These are phyloP conservation scores for Noccaea caerulescens DNA, from an alignment of 345 rosid species.

Conservation along the genomic window DNA sequence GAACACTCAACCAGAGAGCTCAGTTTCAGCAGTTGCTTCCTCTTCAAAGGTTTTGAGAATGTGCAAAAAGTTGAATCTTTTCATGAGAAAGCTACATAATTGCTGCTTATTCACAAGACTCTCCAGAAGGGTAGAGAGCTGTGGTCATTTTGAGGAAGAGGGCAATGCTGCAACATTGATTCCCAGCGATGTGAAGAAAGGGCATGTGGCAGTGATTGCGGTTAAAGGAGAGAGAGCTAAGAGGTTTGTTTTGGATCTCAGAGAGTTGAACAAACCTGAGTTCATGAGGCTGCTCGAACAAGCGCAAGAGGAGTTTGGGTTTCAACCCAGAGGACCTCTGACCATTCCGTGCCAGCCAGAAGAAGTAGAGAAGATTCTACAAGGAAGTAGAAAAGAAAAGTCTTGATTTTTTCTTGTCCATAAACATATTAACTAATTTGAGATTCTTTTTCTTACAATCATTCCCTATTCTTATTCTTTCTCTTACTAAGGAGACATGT, in stretches of 20 bases:
- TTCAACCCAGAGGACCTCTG: slow-evolving; percentile 51
- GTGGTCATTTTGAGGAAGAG: slow-evolving; percentile 35
- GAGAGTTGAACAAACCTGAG: slow-evolving; percentile 49
- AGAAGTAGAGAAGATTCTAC: slow-evolving; percentile 52
- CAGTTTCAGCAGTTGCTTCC: slow-evolving; percentile 11
- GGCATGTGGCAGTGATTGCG: slow-evolving; percentile 57
- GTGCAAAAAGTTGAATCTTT: slow-evolving; percentile 37
- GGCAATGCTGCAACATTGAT: slow-evolving; percentile 34
- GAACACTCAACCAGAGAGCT: background rate
- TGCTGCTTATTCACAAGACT: slow-evolving; percentile 32
- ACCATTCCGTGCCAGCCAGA: slow-evolving; percentile 64
- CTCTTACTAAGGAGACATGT: slow-evolving; percentile 7
- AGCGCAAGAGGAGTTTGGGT: slow-evolving; percentile 62
- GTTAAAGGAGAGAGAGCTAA: slow-evolving; percentile 50
- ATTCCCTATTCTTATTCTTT: background rate
- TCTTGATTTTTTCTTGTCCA: slow-evolving; percentile 10
- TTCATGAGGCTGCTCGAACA: slow-evolving; percentile 54
- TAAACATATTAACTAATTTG: background rate
- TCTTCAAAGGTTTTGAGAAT: slow-evolving; percentile 26
- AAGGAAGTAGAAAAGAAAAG: slow-evolving; percentile 30
- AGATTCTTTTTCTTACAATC: slow-evolving; percentile 25
- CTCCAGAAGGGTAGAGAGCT: slow-evolving; percentile 38
- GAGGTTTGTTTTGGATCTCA: slow-evolving; percentile 61
- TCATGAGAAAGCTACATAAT: slow-evolving; percentile 34
- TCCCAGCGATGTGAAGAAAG: slow-evolving; percentile 47